These are phyloP conservation scores for Penicillium daleae DNA, from an alignment of 495 filamentous ascomycete genomes.

Conservation along the genomic window DNA sequence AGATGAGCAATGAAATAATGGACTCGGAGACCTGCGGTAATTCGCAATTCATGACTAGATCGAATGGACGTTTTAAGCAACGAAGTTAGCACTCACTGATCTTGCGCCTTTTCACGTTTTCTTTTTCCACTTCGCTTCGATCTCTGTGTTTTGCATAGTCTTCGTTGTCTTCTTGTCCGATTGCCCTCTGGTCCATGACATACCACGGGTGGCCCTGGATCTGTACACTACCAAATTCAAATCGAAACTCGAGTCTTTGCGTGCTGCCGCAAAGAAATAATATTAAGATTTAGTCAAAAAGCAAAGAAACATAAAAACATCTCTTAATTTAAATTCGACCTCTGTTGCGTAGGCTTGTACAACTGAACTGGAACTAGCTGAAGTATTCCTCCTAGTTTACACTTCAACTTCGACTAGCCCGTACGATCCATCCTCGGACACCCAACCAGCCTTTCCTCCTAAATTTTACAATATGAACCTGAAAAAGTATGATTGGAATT, in stretches of 20 bases:
- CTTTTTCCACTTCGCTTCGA: slow-evolving; percentile 5
- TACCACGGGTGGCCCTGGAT: no score
- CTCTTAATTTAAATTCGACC: not conserved
- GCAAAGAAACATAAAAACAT: not conserved
- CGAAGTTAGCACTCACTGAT: slow-evolving; percentile 2
- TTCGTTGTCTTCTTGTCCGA: not conserved
- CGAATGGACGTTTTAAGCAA: not conserved
- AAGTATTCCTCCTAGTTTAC: no score
- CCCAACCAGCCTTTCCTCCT: no score
- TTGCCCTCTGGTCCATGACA: not conserved
- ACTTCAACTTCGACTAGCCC: no score
- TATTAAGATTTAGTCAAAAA: not conserved
- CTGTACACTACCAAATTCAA: slow-evolving; percentile 21
- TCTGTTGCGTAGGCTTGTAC: not conserved
- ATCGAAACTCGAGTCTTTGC: slow-evolving; percentile 1
- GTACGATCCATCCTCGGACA: no score
- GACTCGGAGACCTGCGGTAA: not conserved
- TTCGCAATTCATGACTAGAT: not conserved
- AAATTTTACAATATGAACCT: no score
- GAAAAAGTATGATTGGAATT: no score
- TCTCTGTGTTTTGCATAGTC: slow-evolving; percentile 13
- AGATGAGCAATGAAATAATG: slow-evolving; percentile 25
- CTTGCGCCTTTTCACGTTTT: slow-evolving; percentile 7
- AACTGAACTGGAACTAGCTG: no score
- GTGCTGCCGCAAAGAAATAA: not conserved